These are phyloP conservation scores for Sugiyamaella qingdaonensis DNA, from an alignment of 805 yeast species.

Conservation along the genomic window DNA sequence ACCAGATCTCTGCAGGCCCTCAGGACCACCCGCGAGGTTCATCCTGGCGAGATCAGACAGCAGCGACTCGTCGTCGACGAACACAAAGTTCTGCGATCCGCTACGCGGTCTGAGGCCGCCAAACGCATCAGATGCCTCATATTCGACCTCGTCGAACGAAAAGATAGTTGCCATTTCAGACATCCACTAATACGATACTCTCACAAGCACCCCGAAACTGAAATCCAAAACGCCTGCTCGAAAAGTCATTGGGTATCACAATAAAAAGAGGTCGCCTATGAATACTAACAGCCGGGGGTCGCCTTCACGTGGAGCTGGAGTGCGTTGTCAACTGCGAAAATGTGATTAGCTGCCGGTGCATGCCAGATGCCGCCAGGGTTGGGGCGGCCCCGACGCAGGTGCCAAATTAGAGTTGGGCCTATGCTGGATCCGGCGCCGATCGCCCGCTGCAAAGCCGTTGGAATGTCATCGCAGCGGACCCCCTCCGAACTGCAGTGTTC, in stretches of 20 bases:
- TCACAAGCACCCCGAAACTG: neutral
- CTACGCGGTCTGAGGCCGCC: neutral
- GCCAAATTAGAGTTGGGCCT: conserved; percentile 2
- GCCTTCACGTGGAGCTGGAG: neutral
- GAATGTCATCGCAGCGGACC: neutral
- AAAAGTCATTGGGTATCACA: neutral
- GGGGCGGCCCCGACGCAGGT: neutral
- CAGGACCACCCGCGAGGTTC: conserved; percentile 3
- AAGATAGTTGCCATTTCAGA: conserved; percentile 26
- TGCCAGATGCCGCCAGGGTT: neutral
- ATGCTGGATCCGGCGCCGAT: neutral
- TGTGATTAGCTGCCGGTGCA: neutral
- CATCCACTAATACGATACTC: neutral
- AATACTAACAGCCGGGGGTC: neutral
- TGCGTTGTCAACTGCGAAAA: neutral
- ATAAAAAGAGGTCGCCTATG: neutral
- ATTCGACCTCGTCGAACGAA: conserved; percentile 25
- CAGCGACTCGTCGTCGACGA: conserved; percentile 9
- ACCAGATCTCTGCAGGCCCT: neutral
- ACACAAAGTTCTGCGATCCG: conserved; percentile 11
- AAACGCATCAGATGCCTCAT: conserved; percentile 7
- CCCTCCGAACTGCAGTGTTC: neutral
- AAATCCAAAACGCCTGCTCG: neutral
- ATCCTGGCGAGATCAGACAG: conserved; percentile 1
- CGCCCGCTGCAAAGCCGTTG: neutral